These are phyloP conservation scores for Aspergillus intermedius DNA, from an alignment of 2,329 filamentous ascomycete genomes.

Conservation along the genomic window DNA sequence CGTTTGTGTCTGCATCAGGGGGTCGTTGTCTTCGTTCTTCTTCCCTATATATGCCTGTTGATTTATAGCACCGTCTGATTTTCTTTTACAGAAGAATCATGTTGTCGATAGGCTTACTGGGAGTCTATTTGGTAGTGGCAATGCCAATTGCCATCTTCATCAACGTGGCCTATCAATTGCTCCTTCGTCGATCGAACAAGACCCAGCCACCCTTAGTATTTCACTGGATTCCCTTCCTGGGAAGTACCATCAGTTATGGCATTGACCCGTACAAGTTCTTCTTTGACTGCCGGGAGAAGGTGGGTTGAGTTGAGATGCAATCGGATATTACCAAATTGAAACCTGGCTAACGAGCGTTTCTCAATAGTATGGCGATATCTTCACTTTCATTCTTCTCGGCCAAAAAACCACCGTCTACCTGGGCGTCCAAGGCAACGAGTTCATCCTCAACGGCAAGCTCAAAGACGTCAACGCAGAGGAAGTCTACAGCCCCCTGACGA, in stretches of 20 bases:
- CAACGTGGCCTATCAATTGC: no score
- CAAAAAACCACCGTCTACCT: conserved; percentile 84
- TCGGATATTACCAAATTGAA: neutral
- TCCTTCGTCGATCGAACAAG: no score
- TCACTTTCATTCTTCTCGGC: conserved; percentile 81
- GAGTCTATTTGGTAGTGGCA: no score
- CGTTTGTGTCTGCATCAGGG: no score
- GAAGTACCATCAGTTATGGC: conserved; percentile 88
- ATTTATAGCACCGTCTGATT: no score
- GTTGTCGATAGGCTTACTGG: no score
- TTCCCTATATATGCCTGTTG: no score
- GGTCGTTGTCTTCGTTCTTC: no score
- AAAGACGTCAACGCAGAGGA: conserved; percentile 88
- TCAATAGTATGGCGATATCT: conserved; percentile 73
- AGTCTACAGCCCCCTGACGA: conserved; percentile 71
- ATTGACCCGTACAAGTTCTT: conserved; percentile 70
- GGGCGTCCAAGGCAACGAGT: conserved; percentile 77
- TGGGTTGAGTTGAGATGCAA: conserved; percentile 33
- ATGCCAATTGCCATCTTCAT: no score
- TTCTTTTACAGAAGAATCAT: no score
- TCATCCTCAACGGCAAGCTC: conserved; percentile 84
- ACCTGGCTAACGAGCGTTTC: conserved; percentile 1
- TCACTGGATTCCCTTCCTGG: conserved; percentile 65
- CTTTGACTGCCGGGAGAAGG: conserved; percentile 64
- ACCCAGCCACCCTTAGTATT: conserved; percentile 59